Evolutionary conservation across 2,329 filamentous ascomycete species (phyloP), one percentile per base, ranked within the genome.

Genomic region (Bipolaris gigantea): DNA sequence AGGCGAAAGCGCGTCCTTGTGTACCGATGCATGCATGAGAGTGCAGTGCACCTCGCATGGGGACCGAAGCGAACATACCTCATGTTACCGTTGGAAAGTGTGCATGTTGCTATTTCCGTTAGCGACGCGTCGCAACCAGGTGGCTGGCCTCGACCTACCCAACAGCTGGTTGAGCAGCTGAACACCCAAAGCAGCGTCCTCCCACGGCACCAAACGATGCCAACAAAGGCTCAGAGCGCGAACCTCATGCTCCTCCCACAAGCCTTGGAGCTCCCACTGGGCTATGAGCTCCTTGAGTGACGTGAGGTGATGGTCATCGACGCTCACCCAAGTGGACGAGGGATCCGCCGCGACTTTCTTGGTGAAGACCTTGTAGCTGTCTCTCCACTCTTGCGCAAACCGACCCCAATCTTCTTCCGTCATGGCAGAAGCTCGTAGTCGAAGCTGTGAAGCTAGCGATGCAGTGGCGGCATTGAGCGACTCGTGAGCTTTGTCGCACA

Each of bases 1-100:
- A 16, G 21, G 3, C 9, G n/a, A 1, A 79, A 75, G 2, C 6
- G 18, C 36, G 13, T 19, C 18, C 16, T 13, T 7, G 18, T 11
- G 23, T 33, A 18, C 33, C 27, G 5, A 30, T 30, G 33, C 6
- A 34, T 9, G 21, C 23, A 16, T 9, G 23, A 18, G 6, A 19
- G 34, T 18, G 23, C 15, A 19, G 25, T 18, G 23, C 5, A 8
- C 4, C 13, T 41, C 42, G 25, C 16, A 21, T 15, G 6, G 6
- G n/a, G 8, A 25, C 27, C 8, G 30, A 21, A 23, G 23, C 16
- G 21, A 44, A 13, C 40, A 16, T 39, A 45, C 48, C 48, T 23
- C 10, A 79, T 68, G 69, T 92, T 93, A 33, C 88, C 90, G 69
- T 94, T 94, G 25, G 87, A 90, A 23, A 93, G 77, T 0, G 88